These are phyloP conservation scores for Cymbopogon flexuosus DNA, from an alignment of 202 grass and related monocot species.

Conservation along the genomic window DNA sequence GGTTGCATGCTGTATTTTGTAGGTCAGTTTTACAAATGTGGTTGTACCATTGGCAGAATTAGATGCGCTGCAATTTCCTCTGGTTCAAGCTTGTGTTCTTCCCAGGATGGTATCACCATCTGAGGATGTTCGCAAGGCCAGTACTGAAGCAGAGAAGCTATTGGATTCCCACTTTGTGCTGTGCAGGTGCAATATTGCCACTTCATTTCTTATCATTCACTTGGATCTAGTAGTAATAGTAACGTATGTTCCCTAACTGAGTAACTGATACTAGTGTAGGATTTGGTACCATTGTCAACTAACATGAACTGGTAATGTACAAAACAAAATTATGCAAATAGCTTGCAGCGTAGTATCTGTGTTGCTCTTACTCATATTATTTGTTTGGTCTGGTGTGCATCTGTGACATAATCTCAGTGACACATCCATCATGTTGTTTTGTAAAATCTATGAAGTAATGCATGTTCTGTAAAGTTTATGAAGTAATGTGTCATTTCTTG, in stretches of 20 bases:
- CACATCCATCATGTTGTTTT: not conserved
- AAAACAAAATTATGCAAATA: not conserved
- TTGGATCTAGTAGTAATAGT: conserved; percentile 1
- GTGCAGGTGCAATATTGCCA: conserved; percentile 57
- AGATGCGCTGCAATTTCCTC: conserved; percentile 79
- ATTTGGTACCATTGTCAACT: conserved; percentile 2
- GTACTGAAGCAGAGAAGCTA: conserved; percentile 66
- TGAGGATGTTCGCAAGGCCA: conserved; percentile 61
- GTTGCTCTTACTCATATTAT: not conserved
- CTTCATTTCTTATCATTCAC: conserved; percentile 19
- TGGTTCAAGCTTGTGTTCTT: conserved; percentile 83
- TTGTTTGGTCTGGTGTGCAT: not conserved
- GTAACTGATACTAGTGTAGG: not conserved
- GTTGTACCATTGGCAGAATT: conserved; percentile 70
- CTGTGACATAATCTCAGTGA: not conserved
- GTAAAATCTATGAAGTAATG: conserved; percentile 7
- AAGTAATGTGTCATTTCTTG: not conserved
- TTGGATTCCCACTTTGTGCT: conserved; percentile 73
- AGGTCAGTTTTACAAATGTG: conserved; percentile 78
- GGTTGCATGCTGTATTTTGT: conserved; percentile 29
- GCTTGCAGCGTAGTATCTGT: not conserved
- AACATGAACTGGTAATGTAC: not conserved
- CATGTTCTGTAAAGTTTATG: conserved; percentile 6
- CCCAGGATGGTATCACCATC: conserved; percentile 75
- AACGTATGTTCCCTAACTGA: not conserved